phyloP scores from a whole-genome alignment of 805 yeast genomes.

The Candida silvicultrix region DNA sequence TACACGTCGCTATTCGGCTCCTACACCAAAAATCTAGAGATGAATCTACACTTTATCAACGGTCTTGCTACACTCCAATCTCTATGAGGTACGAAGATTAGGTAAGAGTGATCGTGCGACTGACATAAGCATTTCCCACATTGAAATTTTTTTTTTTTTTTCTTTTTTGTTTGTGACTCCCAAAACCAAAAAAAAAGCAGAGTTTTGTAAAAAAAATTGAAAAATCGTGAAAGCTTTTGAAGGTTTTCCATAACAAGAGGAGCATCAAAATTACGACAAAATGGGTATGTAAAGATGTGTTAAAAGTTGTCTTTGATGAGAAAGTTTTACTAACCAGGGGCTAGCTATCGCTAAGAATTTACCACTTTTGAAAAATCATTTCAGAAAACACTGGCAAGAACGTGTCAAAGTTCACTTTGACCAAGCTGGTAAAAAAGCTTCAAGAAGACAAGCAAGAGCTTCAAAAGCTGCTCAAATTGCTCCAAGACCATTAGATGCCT shows the following conservation, averaged over 20 bases:
- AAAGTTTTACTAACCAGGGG: slow-evolving; percentile 10
- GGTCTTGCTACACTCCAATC: too few species aligned
- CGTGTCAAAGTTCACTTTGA: slow-evolving; percentile 99
- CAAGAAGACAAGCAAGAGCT: slow-evolving; percentile 94
- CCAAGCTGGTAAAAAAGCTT: slow-evolving; percentile 99
- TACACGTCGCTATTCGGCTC: too few species aligned
- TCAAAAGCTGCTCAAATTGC: slow-evolving; percentile 91
- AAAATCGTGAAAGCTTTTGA: not conserved
- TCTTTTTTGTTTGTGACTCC: not conserved
- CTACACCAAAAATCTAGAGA: too few species aligned
- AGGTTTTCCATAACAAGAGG: not conserved
- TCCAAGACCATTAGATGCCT: slow-evolving; percentile 94
- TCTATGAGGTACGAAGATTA: too few species aligned
- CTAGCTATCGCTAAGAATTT: slow-evolving; percentile 97
- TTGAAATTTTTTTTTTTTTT: too few species aligned
- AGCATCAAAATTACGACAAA: not conserved
- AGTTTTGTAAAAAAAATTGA: not conserved
- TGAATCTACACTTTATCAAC: not conserved
- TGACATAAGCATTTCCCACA: not conserved
- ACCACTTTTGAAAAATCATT: slow-evolving; percentile 99
- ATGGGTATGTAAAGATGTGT: not conserved
- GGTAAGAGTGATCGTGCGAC: too few species aligned
- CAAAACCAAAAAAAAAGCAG: not conserved
- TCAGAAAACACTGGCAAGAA: slow-evolving; percentile 99
- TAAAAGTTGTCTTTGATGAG: not conserved